phyloP scores from a whole-genome alignment of 805 yeast species.

The Saturnispora dispora region DNA sequence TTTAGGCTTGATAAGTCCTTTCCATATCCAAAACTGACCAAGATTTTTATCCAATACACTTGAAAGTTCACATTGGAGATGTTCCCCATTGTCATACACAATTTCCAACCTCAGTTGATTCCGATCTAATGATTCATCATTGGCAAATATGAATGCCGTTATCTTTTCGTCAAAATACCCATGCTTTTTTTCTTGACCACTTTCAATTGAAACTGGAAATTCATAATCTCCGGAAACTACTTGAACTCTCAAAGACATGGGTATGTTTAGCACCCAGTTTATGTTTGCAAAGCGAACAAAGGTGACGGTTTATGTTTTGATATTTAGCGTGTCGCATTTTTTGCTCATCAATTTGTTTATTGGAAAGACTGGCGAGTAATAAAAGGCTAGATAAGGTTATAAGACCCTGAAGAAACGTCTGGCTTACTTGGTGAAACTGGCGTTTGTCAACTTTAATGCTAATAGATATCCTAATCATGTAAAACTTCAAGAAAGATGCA shows the following conservation, averaged over 20 bases:
- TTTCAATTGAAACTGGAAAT: not conserved
- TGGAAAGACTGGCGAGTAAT: too few species aligned
- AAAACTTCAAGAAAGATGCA: too few species aligned
- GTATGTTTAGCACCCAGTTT: not conserved
- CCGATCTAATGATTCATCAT: not conserved
- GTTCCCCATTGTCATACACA: constrained; percentile 1
- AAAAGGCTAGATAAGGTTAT: too few species aligned
- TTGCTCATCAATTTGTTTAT: not conserved
- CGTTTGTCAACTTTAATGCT: too few species aligned
- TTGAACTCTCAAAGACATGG: not conserved
- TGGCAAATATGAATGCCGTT: constrained; percentile 3
- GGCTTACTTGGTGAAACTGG: too few species aligned
- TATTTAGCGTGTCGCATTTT: not conserved
- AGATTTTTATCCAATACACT: not conserved
- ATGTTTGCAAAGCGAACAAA: not conserved
- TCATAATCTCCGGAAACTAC: constrained; percentile 1
- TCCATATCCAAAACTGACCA: constrained; percentile 6
- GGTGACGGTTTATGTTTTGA: not conserved
- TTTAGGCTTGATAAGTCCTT: not conserved
- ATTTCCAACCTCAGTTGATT: not conserved
- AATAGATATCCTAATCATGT: too few species aligned
- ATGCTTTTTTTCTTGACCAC: constrained; percentile 31
- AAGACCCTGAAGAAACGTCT: too few species aligned
- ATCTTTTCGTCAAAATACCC: constrained; percentile 18
- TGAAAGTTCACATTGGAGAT: not conserved